These are phyloP conservation scores for Diplosphaera chodatii DNA, from an alignment of 139 green algal genomes.

Conservation along the genomic window DNA sequence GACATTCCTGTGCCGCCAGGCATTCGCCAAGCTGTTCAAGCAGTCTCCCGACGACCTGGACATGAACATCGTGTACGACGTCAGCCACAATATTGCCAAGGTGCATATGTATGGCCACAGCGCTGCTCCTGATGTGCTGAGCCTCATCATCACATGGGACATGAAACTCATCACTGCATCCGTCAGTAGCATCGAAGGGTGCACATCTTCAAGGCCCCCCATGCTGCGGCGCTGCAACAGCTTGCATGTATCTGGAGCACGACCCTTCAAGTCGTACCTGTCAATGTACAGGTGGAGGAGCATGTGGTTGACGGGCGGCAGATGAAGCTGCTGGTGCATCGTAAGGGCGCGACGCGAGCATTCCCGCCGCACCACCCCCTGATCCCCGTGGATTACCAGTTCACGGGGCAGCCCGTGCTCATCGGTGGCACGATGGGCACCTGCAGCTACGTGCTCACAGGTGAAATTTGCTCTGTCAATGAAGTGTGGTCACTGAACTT, in stretches of 20 bases:
- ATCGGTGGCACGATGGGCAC: slow-evolving; percentile 91
- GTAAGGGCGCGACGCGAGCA: slow-evolving; percentile 81
- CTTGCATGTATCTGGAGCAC: too few relatives aligned
- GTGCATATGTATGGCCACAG: slow-evolving; percentile 20
- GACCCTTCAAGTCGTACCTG: too few relatives aligned
- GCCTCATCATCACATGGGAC: too few relatives aligned
- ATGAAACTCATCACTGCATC: too few relatives aligned
- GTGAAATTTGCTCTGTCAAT: slow-evolving; percentile 4
- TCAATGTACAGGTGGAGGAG: slow-evolving; percentile 62
- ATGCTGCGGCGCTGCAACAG: too few relatives aligned
- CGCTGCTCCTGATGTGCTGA: too few relatives aligned
- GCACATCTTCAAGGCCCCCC: too few relatives aligned
- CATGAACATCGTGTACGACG: slow-evolving; percentile 92
- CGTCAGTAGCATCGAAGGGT: too few relatives aligned
- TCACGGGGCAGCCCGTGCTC: slow-evolving; percentile 81
- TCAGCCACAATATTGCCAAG: slow-evolving; percentile 90
- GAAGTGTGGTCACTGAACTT: too few relatives aligned
- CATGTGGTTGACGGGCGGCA: slow-evolving; percentile 72
- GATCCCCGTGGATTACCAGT: slow-evolving; percentile 86
- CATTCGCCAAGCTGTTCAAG: slow-evolving; percentile 79
- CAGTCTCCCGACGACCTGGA: slow-evolving; percentile 75
- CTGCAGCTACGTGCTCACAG: slow-evolving; percentile 84
- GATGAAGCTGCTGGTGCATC: slow-evolving; percentile 79
- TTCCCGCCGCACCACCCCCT: slow-evolving; percentile 86
- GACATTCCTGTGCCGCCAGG: slow-evolving; percentile 76